Evolutionary conservation across 139 green algal genomes (phyloP).

Genomic region (Choricystis sp.): DNA sequence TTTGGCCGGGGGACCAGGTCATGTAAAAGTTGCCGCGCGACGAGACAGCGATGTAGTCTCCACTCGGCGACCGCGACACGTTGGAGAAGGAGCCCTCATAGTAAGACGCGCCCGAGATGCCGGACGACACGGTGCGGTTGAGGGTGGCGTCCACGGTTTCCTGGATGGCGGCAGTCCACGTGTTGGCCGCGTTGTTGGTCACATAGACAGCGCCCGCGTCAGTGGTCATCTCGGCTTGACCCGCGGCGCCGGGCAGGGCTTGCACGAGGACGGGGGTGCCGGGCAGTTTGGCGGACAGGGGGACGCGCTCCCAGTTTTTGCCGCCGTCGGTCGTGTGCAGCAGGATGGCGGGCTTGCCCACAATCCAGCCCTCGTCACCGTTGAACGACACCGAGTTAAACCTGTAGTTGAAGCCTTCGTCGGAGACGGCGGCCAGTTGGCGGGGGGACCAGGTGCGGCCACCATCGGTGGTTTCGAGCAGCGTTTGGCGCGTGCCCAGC

Average conservation of each 20-base stretch:
- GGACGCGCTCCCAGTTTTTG: conserved; percentile 88
- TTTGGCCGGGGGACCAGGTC: conserved; percentile 85
- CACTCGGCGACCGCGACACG: conserved; percentile 48
- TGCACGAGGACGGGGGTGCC: conserved; percentile 66
- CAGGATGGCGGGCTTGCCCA: conserved; percentile 96
- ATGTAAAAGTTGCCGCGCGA: conserved; percentile 98
- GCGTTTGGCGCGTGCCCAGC: conserved; percentile 86
- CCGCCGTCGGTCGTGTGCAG: conserved; percentile 89
- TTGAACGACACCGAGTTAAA: conserved; percentile 93
- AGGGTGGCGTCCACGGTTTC: conserved; percentile 97
- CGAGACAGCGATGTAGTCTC: conserved; percentile 86
- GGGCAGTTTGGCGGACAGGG: conserved; percentile 83
- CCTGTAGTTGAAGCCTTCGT: conserved; percentile 79
- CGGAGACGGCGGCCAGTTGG: conserved; percentile 35
- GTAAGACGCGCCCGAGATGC: conserved; percentile 91
- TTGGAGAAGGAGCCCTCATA: conserved; percentile 94
- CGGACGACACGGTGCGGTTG: conserved; percentile 70
- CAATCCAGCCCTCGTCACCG: conserved; percentile 95
- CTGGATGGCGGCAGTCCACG: conserved; percentile 91
- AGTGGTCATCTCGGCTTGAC: conserved; percentile 89
- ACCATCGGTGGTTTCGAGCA: conserved; percentile 93
- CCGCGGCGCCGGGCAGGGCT: conserved; percentile 39
- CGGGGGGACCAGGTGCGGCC: conserved; percentile 80
- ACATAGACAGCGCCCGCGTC: conserved; percentile 97
- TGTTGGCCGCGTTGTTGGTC: conserved; percentile 82